These are phyloP conservation scores for Kluyveromyces dobzhanskii DNA, from an alignment of 805 yeast species.

Conservation along the genomic window DNA sequence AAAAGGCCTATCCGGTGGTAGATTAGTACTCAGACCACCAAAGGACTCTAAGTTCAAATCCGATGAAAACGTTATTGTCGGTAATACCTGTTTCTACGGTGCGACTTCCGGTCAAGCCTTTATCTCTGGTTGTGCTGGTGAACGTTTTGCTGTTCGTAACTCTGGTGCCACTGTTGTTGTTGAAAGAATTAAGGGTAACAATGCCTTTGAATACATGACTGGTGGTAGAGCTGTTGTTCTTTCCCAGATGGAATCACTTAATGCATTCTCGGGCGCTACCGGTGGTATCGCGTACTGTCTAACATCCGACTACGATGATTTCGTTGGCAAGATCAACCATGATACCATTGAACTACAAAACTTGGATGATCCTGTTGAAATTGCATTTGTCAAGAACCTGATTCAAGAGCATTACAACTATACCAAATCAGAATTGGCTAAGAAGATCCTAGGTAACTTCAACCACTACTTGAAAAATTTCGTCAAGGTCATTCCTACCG, in stretches of 20 bases:
- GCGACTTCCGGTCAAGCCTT: constrained; percentile 94
- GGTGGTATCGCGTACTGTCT: constrained; percentile 98
- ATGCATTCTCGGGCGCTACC: constrained; percentile 89
- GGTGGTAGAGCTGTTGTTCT: constrained; percentile 96
- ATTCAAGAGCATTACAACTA: constrained; percentile 93
- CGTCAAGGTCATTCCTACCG: constrained; percentile 88
- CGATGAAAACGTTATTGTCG: constrained; percentile 92
- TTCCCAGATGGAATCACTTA: constrained; percentile 87
- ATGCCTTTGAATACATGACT: constrained; percentile 99
- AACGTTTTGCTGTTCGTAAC: constrained; percentile 96
- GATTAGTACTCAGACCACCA: constrained; percentile 88
- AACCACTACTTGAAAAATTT: constrained; percentile 81
- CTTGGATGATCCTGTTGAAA: constrained; percentile 80
- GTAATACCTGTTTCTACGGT: constrained; percentile 96
- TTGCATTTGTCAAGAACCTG: constrained; percentile 86
- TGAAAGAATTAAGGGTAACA: constrained; percentile 91
- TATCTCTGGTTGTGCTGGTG: constrained; percentile 96
- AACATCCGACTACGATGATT: constrained; percentile 85
- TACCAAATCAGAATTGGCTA: constrained; percentile 88
- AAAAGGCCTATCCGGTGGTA: constrained; percentile 94
- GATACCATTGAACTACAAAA: constrained; percentile 75
- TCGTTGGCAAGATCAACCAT: constrained; percentile 65
- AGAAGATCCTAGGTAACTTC: constrained; percentile 73
- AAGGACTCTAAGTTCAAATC: constrained; percentile 76
- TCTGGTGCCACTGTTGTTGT: constrained; percentile 97